Conservation (phyloP, 257 asterid genomes). For the Verbena officinalis region DNA sequence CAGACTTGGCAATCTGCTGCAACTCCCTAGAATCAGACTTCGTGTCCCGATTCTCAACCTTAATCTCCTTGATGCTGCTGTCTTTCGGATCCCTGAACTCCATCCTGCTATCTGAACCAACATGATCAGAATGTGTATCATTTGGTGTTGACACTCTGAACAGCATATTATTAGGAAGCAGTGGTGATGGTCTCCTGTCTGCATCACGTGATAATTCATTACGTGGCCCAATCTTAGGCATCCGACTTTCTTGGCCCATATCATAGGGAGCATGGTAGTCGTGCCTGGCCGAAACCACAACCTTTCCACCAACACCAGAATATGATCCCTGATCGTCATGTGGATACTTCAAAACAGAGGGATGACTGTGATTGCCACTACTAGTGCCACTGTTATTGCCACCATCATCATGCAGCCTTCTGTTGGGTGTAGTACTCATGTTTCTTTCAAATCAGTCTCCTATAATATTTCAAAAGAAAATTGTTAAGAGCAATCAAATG, state of each 20-base stretch:
- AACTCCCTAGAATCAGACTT: constrained; percentile 67
- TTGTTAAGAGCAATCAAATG: background rate
- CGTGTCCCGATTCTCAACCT: constrained; percentile 63
- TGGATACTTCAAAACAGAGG: constrained; percentile 60
- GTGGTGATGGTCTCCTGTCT: constrained; percentile 73
- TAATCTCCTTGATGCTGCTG: constrained; percentile 51
- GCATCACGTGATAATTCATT: constrained; percentile 69
- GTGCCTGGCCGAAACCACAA: constrained; percentile 43
- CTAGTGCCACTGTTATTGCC: constrained; percentile 46
- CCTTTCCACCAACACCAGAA: constrained; percentile 55
- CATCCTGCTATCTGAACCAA: constrained; percentile 61
- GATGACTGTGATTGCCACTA: constrained; percentile 52
- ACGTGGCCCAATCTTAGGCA: constrained; percentile 63
- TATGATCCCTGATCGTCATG: constrained; percentile 68
- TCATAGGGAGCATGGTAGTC: constrained; percentile 74
- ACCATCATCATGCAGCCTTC: constrained; percentile 83
- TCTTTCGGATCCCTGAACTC: constrained; percentile 67
- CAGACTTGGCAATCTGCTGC: constrained; percentile 58
- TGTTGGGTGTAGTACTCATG: constrained; percentile 79
- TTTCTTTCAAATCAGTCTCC: constrained; percentile 26
- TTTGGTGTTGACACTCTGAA: constrained; percentile 59
- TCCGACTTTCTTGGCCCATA: constrained; percentile 63
- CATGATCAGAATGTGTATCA: constrained; percentile 63
- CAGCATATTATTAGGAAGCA: constrained; percentile 55
- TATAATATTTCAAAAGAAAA: background rate